These are phyloP conservation scores for Podaxis sp. DNA, from an alignment of 768 basidiomycete genomes.

Conservation along the genomic window DNA sequence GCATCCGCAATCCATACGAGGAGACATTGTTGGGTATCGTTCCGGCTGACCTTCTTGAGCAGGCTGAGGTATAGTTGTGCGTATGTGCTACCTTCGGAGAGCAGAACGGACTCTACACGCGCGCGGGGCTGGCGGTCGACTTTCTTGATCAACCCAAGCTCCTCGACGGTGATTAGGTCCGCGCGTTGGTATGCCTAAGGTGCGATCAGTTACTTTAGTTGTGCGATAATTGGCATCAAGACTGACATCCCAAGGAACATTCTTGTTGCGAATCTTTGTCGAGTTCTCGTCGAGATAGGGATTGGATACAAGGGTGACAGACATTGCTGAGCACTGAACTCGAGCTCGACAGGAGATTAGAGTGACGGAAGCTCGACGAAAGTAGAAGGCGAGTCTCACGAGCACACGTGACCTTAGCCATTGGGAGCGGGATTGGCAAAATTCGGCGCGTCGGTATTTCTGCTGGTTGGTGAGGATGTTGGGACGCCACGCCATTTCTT, in stretches of 20 bases:
- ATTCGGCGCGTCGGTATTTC: conserved; percentile 3
- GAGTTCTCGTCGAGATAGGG: conserved; percentile 85
- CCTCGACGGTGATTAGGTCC: conserved; percentile 83
- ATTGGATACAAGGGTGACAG: conserved; percentile 75
- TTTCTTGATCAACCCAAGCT: conserved; percentile 84
- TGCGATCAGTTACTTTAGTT: conserved; percentile 16
- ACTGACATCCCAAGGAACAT: conserved; percentile 94
- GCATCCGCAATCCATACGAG: conserved; percentile 89
- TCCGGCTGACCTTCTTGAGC: conserved; percentile 77
- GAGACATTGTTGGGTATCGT: conserved; percentile 86
- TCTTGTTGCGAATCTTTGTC: conserved; percentile 84
- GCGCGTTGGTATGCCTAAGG: conserved; percentile 92
- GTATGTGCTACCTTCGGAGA: conserved; percentile 82
- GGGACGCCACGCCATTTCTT: background rate
- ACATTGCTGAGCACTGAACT: conserved; percentile 41
- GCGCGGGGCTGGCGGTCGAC: conserved; percentile 79
- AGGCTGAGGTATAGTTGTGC: conserved; percentile 87
- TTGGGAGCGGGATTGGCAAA: background rate
- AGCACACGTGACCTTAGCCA: background rate
- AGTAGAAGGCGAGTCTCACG: conserved; percentile 5
- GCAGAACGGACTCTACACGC: conserved; percentile 71
- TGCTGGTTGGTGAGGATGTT: background rate
- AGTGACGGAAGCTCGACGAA: background rate
- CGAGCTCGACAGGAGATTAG: conserved; percentile 3
- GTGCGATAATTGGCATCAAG: background rate